Evolutionary conservation across 495 filamentous ascomycete genomes (phyloP).

Genomic region (Penicillium lagena): DNA sequence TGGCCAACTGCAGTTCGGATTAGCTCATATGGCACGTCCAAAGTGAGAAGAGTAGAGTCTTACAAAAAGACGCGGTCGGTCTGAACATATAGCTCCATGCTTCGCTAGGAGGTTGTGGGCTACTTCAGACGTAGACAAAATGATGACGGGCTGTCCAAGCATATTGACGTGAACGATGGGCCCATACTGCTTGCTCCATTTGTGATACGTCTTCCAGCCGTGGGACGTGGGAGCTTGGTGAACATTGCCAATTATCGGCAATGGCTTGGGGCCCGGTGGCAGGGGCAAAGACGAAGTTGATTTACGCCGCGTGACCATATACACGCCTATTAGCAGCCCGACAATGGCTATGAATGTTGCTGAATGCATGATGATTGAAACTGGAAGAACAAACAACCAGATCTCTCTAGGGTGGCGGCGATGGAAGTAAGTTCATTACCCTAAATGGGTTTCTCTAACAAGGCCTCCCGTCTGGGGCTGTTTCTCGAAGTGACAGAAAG

Average conservation of each 20-base stretch:
- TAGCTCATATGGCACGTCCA: too few species aligned
- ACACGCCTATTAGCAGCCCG: too few species aligned
- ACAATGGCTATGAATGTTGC: too few species aligned
- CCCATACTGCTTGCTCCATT: conserved; percentile 37
- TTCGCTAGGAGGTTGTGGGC: conserved; percentile 25
- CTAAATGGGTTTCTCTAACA: too few species aligned
- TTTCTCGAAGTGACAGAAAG: too few species aligned
- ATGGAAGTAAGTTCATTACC: too few species aligned
- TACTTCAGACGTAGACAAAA: conserved; percentile 18
- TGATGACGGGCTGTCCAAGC: conserved; percentile 17
- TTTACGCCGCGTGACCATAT: too few species aligned
- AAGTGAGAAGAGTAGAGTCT: too few species aligned
- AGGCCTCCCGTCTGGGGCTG: too few species aligned
- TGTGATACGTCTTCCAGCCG: conserved; percentile 54
- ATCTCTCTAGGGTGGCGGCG: too few species aligned
- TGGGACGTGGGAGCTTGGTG: conserved; percentile 43
- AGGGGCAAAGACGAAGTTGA: conserved; percentile 13
- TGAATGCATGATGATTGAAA: too few species aligned
- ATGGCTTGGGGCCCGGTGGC: conserved; percentile 50
- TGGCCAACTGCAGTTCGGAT: conserved; percentile 7
- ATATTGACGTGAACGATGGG: conserved; percentile 27
- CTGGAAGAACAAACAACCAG: too few species aligned
- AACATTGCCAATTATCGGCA: conserved; percentile 52
- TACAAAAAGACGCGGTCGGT: neutral
- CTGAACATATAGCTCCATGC: conserved; percentile 6